Base-by-base conservation (phyloP, 345 rosid species). In the Eucalyptus erythrocorys region DNA sequence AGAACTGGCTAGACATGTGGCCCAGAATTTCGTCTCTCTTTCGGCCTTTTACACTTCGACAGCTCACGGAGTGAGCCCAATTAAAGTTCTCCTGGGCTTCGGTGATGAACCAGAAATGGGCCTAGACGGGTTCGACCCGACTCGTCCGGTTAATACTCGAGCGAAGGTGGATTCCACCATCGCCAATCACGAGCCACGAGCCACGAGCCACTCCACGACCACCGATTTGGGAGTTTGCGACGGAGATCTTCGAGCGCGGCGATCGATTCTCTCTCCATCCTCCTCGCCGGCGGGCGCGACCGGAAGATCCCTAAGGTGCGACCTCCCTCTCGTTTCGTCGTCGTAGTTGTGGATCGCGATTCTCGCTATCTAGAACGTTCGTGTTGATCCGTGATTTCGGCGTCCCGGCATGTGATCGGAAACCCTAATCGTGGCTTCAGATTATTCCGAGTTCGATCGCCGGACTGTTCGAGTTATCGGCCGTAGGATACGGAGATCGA, bases 401-500 rank as follows among this genome's bases (percentile, higher is more conserved):
- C 27, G 47, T 76, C 84, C 1, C 6, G 84, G 84, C 84, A 3
- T 76, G 4, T 76, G 84, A 76, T 40, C 84, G 26, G 84, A 40
- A 66, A 55, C 55, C 57, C 24, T 71, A 68, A 12, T 26, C 50
- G 42, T 48, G 40, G 50, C 6, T 10, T 59, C 61, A 57, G 79
- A 85, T 57, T 47, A 85, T 57, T 47, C 32, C 37, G 47, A 45
- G 8, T 84, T n/a, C n/a, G 66, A 64, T 57, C 55, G 80, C 40
- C n/a, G 88, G 84, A 76, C 47, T 11, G 45, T 21, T 47, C 47
- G 84, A 8, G 61, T 76, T 19, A 30, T 40, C 14, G 82, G 66
- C 82, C 30, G 87, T 43, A 47, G 86, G 76, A 48, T 19, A 51
- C 90, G 88, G 88, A 92, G 91, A 93, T 91, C 92, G 89, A 97